phyloP scores from a whole-genome alignment of 2,329 filamentous ascomycete genomes.

The Botrytis paeoniae region DNA sequence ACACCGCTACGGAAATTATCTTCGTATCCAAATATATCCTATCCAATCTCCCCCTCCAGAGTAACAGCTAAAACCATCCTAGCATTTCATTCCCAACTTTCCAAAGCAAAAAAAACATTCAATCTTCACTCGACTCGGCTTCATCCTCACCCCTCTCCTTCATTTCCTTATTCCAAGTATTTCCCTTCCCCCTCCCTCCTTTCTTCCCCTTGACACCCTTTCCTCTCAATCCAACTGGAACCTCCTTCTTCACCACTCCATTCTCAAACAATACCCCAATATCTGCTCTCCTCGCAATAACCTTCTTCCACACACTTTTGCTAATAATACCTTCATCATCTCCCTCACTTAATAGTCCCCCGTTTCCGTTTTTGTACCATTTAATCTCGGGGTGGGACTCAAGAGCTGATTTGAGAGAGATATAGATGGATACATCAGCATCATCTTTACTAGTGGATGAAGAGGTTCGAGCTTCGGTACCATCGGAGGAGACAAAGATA shows the following conservation, averaged over 20 bases:
- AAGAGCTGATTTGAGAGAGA: constrained; percentile 41
- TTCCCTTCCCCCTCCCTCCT: constrained; percentile 39
- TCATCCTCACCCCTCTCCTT: constrained; percentile 35
- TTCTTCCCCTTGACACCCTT: constrained; percentile 43
- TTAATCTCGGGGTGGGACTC: constrained; percentile 37
- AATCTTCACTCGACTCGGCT: constrained; percentile 16
- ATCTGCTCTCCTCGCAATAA: constrained; percentile 42
- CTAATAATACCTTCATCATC: constrained; percentile 34
- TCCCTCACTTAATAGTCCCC: constrained; percentile 39
- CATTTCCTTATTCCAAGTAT: constrained; percentile 38
- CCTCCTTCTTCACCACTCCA: constrained; percentile 44
- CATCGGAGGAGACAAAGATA: constrained; percentile 36
- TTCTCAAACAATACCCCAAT: constrained; percentile 45
- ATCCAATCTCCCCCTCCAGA: not conserved
- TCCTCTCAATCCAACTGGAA: constrained; percentile 43
- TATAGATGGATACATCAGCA: constrained; percentile 45
- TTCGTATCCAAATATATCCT: not conserved
- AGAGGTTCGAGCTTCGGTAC: constrained; percentile 31
- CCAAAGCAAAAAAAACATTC: no score
- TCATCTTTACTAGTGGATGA: constrained; percentile 30
- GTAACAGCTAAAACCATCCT: no score
- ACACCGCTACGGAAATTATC: not conserved
- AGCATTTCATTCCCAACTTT: not conserved
- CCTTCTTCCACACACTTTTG: constrained; percentile 44
- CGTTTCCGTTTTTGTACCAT: constrained; percentile 42